Evolutionary conservation across 1,139 yeast species (phyloP).

Genomic region (Entelexis sorbosivorans): DNA sequence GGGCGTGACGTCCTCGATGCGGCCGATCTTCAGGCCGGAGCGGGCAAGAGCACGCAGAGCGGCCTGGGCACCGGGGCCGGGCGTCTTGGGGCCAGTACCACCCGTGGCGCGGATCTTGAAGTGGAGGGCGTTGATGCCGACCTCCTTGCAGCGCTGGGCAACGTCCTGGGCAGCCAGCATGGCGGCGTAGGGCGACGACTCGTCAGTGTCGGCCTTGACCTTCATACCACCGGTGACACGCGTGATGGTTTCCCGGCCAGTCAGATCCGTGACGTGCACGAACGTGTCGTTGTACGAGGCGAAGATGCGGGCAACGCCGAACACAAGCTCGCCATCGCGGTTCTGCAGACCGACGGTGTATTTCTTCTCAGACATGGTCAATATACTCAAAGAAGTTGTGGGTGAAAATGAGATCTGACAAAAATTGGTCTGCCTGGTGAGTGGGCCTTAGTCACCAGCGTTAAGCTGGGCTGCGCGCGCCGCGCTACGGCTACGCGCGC

Average conservation of each 20-base stretch:
- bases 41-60: conserved; percentile 99
- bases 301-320: conserved; percentile 99
- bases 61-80: conserved; percentile 99
- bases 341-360: conserved; percentile 67
- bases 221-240: conserved; percentile 99
- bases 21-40: conserved; percentile 99
- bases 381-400: conserved; percentile 7
- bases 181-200: conserved; percentile 99
- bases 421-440: conserved; percentile 16
- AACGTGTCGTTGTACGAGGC: conserved; percentile 99
- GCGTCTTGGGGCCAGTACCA: conserved; percentile 99
- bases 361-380: conserved; percentile 10
- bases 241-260: conserved; percentile 99
- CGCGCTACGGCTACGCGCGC: neutral
- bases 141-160: conserved; percentile 98
- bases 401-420: conserved; percentile 16
- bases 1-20: conserved; percentile 99
- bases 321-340: conserved; percentile 95
- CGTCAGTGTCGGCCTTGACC: conserved; percentile 99
- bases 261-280: conserved; percentile 98
- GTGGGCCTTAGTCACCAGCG: conserved; percentile 19
- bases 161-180: conserved; percentile 99
- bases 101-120: conserved; percentile 99
- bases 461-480: conserved; percentile 4
- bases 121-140: conserved; percentile 99